These are phyloP conservation scores for Trichomonascaceae sp. DNA, from an alignment of 1,139 yeast species.

Conservation along the genomic window DNA sequence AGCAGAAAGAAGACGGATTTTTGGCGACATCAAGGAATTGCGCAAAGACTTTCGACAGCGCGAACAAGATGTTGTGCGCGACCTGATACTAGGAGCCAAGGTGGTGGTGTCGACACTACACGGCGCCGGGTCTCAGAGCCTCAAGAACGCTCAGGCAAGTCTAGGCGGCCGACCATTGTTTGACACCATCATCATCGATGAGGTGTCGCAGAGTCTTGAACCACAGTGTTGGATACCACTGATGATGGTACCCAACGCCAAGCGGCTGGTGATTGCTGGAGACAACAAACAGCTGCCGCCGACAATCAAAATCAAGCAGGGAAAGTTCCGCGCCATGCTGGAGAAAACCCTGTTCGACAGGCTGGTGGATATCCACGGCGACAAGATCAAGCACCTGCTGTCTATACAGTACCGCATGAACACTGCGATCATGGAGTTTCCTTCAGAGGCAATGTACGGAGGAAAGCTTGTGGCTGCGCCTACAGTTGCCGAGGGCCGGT, in stretches of 20 bases:
- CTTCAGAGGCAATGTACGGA: conserved; percentile 55
- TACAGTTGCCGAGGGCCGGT: conserved; percentile 39
- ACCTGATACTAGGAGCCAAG: conserved; percentile 44
- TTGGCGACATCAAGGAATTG: conserved; percentile 54
- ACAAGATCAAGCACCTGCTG: conserved; percentile 40
- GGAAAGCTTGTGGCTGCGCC: conserved; percentile 50
- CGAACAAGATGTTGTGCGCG: conserved; percentile 50
- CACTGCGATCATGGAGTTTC: conserved; percentile 59
- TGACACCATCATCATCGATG: conserved; percentile 82
- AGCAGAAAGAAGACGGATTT: conserved; percentile 51
- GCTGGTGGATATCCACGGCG: conserved; percentile 38
- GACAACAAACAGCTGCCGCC: conserved; percentile 77
- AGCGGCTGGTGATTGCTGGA: conserved; percentile 41
- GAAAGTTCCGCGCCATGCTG: conserved; percentile 29
- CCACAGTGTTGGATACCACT: conserved; percentile 97
- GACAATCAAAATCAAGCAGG: conserved; percentile 24
- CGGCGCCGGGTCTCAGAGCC: conserved; percentile 68
- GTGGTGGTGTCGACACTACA: conserved; percentile 78
- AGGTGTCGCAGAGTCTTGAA: conserved; percentile 86
- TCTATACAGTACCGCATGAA: conserved; percentile 86
- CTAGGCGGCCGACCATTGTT: conserved; percentile 31
- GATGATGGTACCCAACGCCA: conserved; percentile 47
- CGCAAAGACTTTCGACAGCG: conserved; percentile 56
- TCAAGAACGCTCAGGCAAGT: conserved; percentile 34
- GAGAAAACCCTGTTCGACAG: conserved; percentile 72